phyloP scores from a whole-genome alignment of 2,329 filamentous ascomycete genomes.

The Pseudogymnoascus sp. region DNA sequence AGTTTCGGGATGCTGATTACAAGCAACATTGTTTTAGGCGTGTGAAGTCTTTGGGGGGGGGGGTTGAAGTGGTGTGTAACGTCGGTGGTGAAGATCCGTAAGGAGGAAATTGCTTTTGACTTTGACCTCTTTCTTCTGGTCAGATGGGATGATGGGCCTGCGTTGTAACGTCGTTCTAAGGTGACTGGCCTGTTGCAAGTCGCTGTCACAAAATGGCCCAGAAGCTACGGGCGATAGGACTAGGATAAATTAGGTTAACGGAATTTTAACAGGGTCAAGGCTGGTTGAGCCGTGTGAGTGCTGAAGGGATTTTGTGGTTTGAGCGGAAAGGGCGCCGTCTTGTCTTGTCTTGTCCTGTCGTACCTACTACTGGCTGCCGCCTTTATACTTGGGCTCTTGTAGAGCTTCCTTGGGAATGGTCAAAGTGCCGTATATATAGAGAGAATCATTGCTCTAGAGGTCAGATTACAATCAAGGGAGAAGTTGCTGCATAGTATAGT shows the following conservation, averaged over 20 bases:
- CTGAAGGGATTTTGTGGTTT: background rate
- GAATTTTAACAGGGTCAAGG: background rate
- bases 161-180: background rate
- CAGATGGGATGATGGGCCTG: background rate
- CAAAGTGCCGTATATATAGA: background rate
- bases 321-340: background rate
- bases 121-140: background rate
- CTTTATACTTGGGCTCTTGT: background rate
- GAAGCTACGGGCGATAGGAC: background rate
- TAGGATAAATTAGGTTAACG: slow-evolving; percentile 1
- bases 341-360: background rate
- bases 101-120: slow-evolving; percentile 7
- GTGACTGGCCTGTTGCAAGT: slow-evolving; percentile 2
- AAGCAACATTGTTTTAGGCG: slow-evolving; percentile 2
- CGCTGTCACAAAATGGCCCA: background rate
- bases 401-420: background rate
- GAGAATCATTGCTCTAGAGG: background rate
- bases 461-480: background rate
- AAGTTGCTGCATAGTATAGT: background rate
- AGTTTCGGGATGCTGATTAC: background rate
- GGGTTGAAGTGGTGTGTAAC: background rate
- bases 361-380: background rate
- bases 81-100: background rate
- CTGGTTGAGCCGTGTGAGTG: background rate
- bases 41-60: background rate